Percentiles rank a stretch among this genome's conserved stretches.
These are phyloP conservation scores for Coelastrella sp. DNA, from an alignment of 139 green algal genomes.

Conservation along the genomic window DNA sequence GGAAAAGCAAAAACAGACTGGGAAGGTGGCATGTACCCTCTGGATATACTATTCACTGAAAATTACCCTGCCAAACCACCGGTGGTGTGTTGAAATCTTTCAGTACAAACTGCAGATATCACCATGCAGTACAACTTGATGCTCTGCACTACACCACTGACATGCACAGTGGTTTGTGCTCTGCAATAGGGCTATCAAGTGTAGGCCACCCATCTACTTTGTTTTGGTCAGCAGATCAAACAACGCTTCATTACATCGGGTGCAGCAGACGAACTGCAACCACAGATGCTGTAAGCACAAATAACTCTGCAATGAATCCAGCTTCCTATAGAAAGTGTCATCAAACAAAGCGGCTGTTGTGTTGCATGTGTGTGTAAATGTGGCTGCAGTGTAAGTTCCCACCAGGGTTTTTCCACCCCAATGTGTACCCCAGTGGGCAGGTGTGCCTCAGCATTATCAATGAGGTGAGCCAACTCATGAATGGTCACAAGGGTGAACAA, in stretches of 20 bases:
- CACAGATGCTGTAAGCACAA: background rate
- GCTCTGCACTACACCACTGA: background rate
- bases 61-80: slow-evolving; percentile 94
- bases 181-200: background rate
- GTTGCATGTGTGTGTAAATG: no score
- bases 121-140: background rate
- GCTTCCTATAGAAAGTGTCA: no score
- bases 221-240: no score
- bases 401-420: slow-evolving; percentile 93
- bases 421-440: slow-evolving; percentile 97
- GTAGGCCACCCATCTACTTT: no score
- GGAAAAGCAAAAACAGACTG: slow-evolving; percentile 91
- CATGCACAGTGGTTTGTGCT: background rate
- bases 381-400: slow-evolving; percentile 91
- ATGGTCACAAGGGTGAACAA: background rate
- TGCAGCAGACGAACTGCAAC: background rate
- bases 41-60: slow-evolving; percentile 93
- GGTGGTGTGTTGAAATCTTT: slow-evolving; percentile 65
- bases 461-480: slow-evolving; percentile 72
- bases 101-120: no score
- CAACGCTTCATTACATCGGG: no score
- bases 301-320: no score
- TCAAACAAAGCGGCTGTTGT: no score
- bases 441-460: slow-evolving; percentile 99
- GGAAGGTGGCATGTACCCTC: slow-evolving; percentile 91